phyloP scores from a whole-genome alignment of 116 monocot species.

The Zostera marina region DNA sequence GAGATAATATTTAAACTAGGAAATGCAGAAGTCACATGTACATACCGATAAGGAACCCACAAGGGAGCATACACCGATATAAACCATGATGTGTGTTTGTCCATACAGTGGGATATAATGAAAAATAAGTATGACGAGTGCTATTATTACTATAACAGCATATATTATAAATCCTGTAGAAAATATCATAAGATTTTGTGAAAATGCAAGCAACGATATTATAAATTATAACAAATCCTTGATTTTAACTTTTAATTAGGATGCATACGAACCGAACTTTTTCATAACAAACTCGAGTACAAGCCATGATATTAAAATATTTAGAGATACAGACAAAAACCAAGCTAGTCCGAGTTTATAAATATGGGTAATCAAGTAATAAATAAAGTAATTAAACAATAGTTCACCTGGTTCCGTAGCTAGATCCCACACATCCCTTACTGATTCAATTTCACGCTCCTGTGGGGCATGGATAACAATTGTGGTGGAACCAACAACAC shows the following conservation, averaged over 20 bases:
- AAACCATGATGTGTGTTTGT: conserved; percentile 91
- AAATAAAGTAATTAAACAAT: not conserved
- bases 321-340: no score
- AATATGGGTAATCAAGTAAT: no score
- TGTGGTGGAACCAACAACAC: conserved; percentile 93
- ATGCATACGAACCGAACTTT: no score
- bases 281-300: no score
- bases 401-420: conserved; percentile 93
- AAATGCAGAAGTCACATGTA: conserved; percentile 4
- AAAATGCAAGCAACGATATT: no score
- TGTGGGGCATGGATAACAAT: conserved; percentile 98
- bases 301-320: no score
- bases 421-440: conserved; percentile 81
- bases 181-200: not conserved
- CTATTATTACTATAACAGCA: conserved; percentile 47
- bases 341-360: no score
- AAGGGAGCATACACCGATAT: conserved; percentile 91
- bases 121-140: conserved; percentile 59
- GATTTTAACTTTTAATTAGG: no score
- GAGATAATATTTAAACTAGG: conserved; percentile 1
- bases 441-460: conserved; percentile 87
- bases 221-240: no score
- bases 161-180: conserved; percentile 79
- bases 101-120: conserved; percentile 79
- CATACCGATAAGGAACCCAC: conserved; percentile 89